These are phyloP conservation scores for Brasenia schreberi DNA, from an alignment of 164 flowering plant genomes.

Conservation along the genomic window DNA sequence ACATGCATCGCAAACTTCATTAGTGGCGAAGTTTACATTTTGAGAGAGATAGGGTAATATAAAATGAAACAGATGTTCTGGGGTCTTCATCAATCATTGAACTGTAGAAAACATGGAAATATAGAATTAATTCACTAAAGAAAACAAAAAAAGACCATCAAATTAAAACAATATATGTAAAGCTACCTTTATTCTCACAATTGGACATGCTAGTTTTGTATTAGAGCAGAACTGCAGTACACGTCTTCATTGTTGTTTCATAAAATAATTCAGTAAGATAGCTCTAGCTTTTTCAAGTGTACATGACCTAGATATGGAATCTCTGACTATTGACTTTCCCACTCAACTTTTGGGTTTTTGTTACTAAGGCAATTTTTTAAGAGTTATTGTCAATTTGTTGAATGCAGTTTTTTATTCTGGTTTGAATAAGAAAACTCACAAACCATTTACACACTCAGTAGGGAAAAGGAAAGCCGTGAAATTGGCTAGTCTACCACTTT, in stretches of 20 bases:
- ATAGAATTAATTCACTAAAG: neutral
- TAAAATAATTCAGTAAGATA: neutral
- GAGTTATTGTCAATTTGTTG: neutral
- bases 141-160: neutral
- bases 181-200: neutral
- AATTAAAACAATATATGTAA: neutral
- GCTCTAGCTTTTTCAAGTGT: neutral
- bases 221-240: neutral
- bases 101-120: neutral
- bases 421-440: neutral
- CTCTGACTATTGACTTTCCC: slow-evolving; percentile 2
- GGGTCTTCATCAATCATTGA: neutral
- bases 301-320: neutral
- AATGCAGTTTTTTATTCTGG: neutral
- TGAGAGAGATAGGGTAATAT: neutral
- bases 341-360: neutral
- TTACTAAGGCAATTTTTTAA: neutral
- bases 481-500: neutral
- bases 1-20: neutral
- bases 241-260: neutral
- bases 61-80: neutral
- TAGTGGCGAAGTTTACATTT: neutral
- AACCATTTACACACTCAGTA: neutral
- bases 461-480: neutral
- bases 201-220: neutral